Base-by-base conservation (phyloP, 73 alveolate species). In the Urostyla sp. region DNA sequence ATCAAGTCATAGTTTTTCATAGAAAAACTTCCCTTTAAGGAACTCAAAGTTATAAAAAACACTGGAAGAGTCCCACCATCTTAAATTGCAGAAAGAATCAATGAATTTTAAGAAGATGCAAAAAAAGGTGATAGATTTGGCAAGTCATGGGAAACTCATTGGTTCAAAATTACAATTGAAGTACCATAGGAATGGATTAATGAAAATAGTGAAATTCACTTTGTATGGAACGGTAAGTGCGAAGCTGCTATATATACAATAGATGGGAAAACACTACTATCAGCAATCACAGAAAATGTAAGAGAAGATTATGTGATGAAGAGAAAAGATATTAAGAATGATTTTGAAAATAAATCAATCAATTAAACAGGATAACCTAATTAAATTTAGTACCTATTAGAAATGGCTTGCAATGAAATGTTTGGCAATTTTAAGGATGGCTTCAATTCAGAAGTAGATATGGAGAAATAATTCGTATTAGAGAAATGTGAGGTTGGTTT, bases 401-500 rank as follows among this genome's bases (percentile, higher is more conserved):
- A 83, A 67, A 50, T 72, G 83, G 84, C 86, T 24, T 83, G 91
- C 75, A 72, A 83, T 49, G 84, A 57, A 32, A 83, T 83, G 87
- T 57, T 83, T 43, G 91, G 87, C 6, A 73, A 72, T 55, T 83
- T 83, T 48, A 18, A 1, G 15, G 76, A 83, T 10, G 91, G 91
- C 27, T 56, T 53, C 56, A 26, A 35, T 37, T 35, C 76, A 32
- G 52, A 38, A 13, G 79, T 73, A 18, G 85, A 83, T 30, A 45
- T 53, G 63, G 37, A 83, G 37, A 43, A 30, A 20, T 21, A 40
- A 28, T 83, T 73, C 48, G 45, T 35, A 8, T 18, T 72, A 8
- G 61, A 73, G 30, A 48, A 72, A 49, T 83, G 91, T 55, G 82
- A 83, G 35, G 60, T 83, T 11, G 84, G 80, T 4, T 26, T 34